Base-by-base conservation (phyloP, 2,329 filamentous ascomycete genomes). In the Cladophialophora chaetospira region DNA sequence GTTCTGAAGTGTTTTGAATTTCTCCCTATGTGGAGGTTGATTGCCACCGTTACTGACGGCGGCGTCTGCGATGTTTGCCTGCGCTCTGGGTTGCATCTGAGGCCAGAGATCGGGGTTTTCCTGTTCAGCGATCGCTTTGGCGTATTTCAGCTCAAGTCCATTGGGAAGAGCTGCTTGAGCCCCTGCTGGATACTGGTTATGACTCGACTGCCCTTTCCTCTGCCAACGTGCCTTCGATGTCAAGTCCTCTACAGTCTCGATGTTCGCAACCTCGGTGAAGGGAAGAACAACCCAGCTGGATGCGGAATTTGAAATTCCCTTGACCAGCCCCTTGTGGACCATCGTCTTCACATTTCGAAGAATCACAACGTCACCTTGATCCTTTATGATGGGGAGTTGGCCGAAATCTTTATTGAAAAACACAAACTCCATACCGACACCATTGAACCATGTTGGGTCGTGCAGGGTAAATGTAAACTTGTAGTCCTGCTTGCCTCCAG, bases 1-100 rank as follows among this genome's bases (percentile, higher is more conserved):
- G 64, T 91, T 82, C 62, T 86, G 78, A 51, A 97, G 79, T 15
- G 87, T 74, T 31, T 76, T 76, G 65, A 86, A 87, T 67, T 88
- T 91, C 36, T 53, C 44, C 21, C 46, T 51, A 19, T 13, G 17
- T 5, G 55, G 42, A 11, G 55, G 17, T 26, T 42, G 44, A 9
- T 25, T 40, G 15, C 53, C 62, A 4, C 62, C 58, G 42, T 46
- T 62, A 11, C 29, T 47, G 19, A 17, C 29, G 29, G 60, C 63
- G n/a, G 48, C 58, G 35, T 38, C 48, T 21, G 55, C 45, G 21
- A 53, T 38, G 25, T 62, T 51, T 15, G 56, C 28, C n/a, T 31
- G 36, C 25, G 60, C 64, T 6, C 56, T 49, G 8, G 15, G 35
- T n/a, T 49, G 53, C 13, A 40, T 28, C 33, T 31, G 29, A 25